Evolutionary conservation across 2,329 filamentous ascomycete genomes (phyloP), one percentile per base, ranked within the genome.

Genomic region (Mariannaea sp.): DNA sequence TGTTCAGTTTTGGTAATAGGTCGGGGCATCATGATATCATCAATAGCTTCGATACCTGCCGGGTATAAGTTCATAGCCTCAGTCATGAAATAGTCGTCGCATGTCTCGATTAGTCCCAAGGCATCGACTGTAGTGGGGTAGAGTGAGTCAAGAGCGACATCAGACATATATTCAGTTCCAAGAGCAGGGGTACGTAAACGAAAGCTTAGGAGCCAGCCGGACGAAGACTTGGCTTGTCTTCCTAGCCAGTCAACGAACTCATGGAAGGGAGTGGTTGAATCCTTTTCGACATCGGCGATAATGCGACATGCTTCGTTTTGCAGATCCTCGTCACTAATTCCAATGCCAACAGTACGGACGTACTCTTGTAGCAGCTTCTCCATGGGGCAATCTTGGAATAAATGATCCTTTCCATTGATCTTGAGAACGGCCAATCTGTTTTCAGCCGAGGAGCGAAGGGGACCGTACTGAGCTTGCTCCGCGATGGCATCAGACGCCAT

Each of bases 331-430:
- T 64, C 59, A 1, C 45, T 51, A 0, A 66, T 5, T 5, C 10
- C 19, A n/a, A 39, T 19, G 10, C 0, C 52, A 62, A 39, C 3
- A 49, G 46, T 7, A 7, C 56, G 44, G 1, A 62, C 61, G 30
- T 60, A 65, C 0, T 57, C 49, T 3, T 57, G 36, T 1, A 70
- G 46, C 13, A 65, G 62, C 1, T 32, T 49, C 40, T 70, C 68
- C 0, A 70, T 63, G 2, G 61, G 57, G 43, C 68, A 70, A 0
- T 49, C 46, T 3, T 70, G 65, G 5, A 70, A 70, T 0, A 70
- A 60, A 3, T 60, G 61, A 0, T 64, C 50, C 42, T 70, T 68
- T 0, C 67, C 68, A 1, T 64, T 69, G 3, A 70, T 68, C 13
- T 55, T 57, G 7, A 68, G 47, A 0, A 58, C 53, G 0, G 52